phyloP scores from a whole-genome alignment of 306 rosid genomes.

The Morella rubra region DNA sequence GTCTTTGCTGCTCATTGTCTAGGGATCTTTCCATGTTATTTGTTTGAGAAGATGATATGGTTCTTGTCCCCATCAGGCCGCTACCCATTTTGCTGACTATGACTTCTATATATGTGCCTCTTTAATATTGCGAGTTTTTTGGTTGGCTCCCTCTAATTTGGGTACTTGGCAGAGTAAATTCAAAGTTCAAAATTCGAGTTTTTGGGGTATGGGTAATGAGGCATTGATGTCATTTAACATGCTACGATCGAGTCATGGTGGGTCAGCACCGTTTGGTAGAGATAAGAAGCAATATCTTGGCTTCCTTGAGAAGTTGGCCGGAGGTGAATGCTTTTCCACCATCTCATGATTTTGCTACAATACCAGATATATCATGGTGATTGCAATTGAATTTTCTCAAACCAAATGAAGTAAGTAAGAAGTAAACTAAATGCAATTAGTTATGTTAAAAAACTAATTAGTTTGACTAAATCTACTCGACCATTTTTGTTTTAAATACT shows the following conservation, averaged over 20 bases:
- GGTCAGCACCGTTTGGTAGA: constrained; percentile 33
- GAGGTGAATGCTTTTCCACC: not conserved
- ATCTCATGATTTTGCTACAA: not conserved
- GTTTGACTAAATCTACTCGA: no score
- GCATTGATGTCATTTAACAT: not conserved
- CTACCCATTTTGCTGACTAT: not conserved
- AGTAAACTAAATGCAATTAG: no score
- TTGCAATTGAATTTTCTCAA: no score
- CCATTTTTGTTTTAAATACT: no score
- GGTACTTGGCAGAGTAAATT: not conserved
- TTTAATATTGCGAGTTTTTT: not conserved
- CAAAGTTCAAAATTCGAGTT: not conserved
- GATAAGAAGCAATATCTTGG: constrained; percentile 34
- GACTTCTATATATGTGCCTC: not conserved
- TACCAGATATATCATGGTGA: no score
- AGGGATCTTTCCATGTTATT: constrained; percentile 69
- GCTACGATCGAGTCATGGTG: constrained; percentile 8
- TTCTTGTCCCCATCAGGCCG: constrained; percentile 49
- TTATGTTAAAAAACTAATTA: no score
- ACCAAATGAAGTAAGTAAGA: no score
- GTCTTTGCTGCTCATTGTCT: constrained; percentile 50
- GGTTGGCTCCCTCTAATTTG: no score
- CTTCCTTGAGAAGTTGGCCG: constrained; percentile 29
- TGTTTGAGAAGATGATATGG: constrained; percentile 31
- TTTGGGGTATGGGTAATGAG: not conserved